A percentile compares a stretch with the other conserved stretches of the same genome.
phyloP scores from a whole-genome alignment of 2,329 filamentous ascomycete species.

The Hymenoscyphus scutula region DNA sequence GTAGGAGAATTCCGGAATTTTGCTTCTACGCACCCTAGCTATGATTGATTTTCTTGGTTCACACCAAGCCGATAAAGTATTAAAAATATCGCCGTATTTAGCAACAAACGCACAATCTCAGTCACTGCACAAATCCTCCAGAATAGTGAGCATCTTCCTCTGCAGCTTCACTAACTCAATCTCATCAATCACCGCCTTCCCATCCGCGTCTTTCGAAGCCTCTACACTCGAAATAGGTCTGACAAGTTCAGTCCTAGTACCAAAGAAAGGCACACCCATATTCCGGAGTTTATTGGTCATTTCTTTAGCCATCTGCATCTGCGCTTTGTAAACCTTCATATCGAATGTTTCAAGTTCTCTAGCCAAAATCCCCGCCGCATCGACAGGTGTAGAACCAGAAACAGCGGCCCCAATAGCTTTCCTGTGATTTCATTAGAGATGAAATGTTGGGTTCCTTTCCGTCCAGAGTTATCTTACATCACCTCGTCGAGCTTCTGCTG shows the following conservation, averaged over 20 bases:
- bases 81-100: too few relatives aligned
- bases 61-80: too few relatives aligned
- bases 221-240: constrained; percentile 27
- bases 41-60: too few relatives aligned
- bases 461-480: constrained; percentile 41
- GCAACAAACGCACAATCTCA: constrained; percentile 16
- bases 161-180: constrained; percentile 45
- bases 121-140: constrained; percentile 49
- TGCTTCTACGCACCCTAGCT: too few relatives aligned
- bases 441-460: too few relatives aligned
- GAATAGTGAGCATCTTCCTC: constrained; percentile 46
- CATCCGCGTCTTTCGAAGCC: constrained; percentile 19
- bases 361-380: constrained; percentile 42
- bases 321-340: constrained; percentile 59
- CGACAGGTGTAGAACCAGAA: constrained; percentile 29
- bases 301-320: constrained; percentile 56
- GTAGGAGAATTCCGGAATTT: too few relatives aligned
- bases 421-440: constrained; percentile 30
- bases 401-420: constrained; percentile 45
- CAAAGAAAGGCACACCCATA: constrained; percentile 61
- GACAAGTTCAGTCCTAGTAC: constrained; percentile 46
- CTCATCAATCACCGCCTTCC: constrained; percentile 37
- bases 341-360: constrained; percentile 59
- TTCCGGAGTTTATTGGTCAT: constrained; percentile 54
- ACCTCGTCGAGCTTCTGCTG: constrained; percentile 54